Base-by-base conservation (phyloP, 148 eudicot genomes). In the Euryodendron excelsum region DNA sequence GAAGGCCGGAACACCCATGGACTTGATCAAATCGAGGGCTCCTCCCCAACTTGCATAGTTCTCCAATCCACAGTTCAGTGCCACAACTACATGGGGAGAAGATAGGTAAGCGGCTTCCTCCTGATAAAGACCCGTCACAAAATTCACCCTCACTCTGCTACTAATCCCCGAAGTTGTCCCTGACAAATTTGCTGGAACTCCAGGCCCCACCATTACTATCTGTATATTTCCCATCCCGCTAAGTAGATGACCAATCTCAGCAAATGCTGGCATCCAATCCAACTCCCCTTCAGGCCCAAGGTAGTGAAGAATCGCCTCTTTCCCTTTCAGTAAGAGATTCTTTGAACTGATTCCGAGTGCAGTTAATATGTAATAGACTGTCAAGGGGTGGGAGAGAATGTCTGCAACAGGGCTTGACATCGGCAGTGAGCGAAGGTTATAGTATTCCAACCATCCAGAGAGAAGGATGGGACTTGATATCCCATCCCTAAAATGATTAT, bases 291-390 rank as follows among this genome's bases (percentile, higher is more conserved):
- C 89, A 11, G 91, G 91, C 59, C 91, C 89, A 37, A 88, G 65
- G 79, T 86, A 89, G 77, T 89, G 89, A 28, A 86, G 69, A 37
- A 86, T 85, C 72, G 83, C 91, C 88, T 89, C 89, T 81, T 89
- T 83, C 30, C 85, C 89, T 30, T 86, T 81, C 0, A 89, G 72
- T 59, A 86, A 50, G 21, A 79, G 82, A 72, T 84, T 86, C 68
- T 84, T 88, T 18, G 91, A 69, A 60, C 75, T 76, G 59, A 70
- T 84, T 71, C 79, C 73, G 0, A 88, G 84, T 37, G 82, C 77
- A 17, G 91, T 86, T 62, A 88, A 71, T 67, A 88, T 84, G 82
- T 86, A 86, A 67, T 88, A 84, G n/a, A 86, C 77, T 18, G 91
- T 84, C 74, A 86, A 72, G 44, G 89, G 84, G 48, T 88, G 91